Evolutionary conservation across 2,329 filamentous ascomycete genomes (phyloP).

Genomic region (Cyclaneusma minus): DNA sequence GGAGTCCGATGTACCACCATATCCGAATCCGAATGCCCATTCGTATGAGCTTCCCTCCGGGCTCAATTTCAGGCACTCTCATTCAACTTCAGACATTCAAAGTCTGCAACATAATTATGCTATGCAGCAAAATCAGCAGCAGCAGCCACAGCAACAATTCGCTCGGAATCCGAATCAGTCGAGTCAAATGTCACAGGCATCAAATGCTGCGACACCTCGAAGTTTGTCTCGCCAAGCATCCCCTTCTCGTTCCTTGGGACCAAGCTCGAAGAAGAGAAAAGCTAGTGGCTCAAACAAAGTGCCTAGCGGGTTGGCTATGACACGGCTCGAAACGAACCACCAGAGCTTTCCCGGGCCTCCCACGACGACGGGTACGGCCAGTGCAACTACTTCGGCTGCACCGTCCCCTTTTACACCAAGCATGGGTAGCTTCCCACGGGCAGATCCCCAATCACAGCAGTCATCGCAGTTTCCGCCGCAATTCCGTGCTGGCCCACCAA

Average conservation of each 20-base stretch:
- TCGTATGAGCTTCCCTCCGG: slow-evolving; percentile 12
- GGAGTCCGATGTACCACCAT: slow-evolving; percentile 14
- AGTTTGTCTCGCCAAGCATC: slow-evolving; percentile 61
- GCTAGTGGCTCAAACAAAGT: slow-evolving; percentile 54
- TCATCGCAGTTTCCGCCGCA: slow-evolving; percentile 16
- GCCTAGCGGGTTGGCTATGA: slow-evolving; percentile 67
- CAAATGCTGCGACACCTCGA: slow-evolving; percentile 36
- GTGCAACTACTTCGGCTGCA: slow-evolving; percentile 20
- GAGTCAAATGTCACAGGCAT: slow-evolving; percentile 22
- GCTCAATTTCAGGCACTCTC: slow-evolving; percentile 36
- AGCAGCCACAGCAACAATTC: too few species aligned
- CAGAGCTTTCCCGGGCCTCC: slow-evolving; percentile 18
- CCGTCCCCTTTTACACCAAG: slow-evolving; percentile 39
- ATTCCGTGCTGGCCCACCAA: slow-evolving; percentile 46
- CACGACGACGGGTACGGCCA: slow-evolving; percentile 20
- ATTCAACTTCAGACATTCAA: slow-evolving; percentile 48
- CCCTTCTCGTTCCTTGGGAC: slow-evolving; percentile 46
- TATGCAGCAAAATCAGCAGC: too few species aligned
- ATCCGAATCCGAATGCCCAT: slow-evolving; percentile 12
- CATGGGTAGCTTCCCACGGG: slow-evolving; percentile 25
- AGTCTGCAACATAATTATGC: slow-evolving; percentile 36
- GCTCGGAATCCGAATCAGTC: slow-evolving; percentile 15
- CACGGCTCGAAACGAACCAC: slow-evolving; percentile 50
- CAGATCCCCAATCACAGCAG: slow-evolving; percentile 18
- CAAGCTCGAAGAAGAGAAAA: slow-evolving; percentile 68